A percentile compares a stretch with the other conserved stretches of the same genome.
Conservation (phyloP, 2,329 filamentous ascomycete species). For the Exophiala dermatitidis region DNA sequence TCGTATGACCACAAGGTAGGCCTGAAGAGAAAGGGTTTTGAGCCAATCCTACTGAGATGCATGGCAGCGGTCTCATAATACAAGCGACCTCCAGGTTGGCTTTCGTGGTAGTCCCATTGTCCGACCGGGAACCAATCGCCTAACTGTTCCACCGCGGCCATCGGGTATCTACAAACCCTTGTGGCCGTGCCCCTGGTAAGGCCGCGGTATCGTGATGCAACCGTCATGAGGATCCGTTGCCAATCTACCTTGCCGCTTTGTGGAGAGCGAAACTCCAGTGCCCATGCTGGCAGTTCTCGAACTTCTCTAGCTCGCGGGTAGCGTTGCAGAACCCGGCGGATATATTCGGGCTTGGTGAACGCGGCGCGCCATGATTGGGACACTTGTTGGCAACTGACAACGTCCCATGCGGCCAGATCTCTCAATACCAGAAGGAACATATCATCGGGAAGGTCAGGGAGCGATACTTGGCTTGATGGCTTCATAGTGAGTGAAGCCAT, state of each 20-base stretch:
- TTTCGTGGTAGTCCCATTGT: conserved; percentile 38
- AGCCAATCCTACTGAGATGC: conserved; percentile 19
- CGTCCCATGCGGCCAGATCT: conserved; percentile 45
- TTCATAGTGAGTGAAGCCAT: neutral
- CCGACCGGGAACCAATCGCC: conserved; percentile 36
- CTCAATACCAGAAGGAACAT: conserved; percentile 50
- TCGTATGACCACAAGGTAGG: conserved; percentile 50
- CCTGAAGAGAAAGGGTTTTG: conserved; percentile 32
- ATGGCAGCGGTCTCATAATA: conserved; percentile 25
- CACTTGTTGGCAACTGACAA: conserved; percentile 48
- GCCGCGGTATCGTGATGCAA: conserved; percentile 51
- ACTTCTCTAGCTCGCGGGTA: conserved; percentile 51
- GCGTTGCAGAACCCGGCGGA: conserved; percentile 43
- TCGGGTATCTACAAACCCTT: conserved; percentile 40
- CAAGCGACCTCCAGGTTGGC: conserved; percentile 26
- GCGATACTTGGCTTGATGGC: neutral
- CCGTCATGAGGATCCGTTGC: conserved; percentile 21
- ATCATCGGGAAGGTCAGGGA: conserved; percentile 47
- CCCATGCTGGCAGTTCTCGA: conserved; percentile 28
- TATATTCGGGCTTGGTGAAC: conserved; percentile 45
- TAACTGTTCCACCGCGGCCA: conserved; percentile 34
- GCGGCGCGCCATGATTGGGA: conserved; percentile 44
- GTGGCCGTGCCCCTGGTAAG: conserved; percentile 45
- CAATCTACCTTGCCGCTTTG: conserved; percentile 2
- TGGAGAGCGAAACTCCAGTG: conserved; percentile 9